Conservation (phyloP, 1,284 basidiomycete genomes). For the Xanthoconium separans region DNA sequence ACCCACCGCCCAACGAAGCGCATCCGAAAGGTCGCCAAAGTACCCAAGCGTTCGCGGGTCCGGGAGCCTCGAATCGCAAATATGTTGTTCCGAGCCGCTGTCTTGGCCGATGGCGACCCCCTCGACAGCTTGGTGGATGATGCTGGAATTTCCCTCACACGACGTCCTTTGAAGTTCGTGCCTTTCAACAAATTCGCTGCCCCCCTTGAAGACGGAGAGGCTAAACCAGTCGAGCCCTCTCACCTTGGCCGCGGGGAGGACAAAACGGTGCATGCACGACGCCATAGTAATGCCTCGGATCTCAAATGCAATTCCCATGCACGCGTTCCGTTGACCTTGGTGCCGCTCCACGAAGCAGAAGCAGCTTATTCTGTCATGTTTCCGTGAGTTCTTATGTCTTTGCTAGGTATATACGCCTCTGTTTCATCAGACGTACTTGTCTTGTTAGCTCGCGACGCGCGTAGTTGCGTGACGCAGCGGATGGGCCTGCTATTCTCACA, state of each 20-base stretch:
- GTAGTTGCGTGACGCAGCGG: not conserved
- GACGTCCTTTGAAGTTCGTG: conserved; percentile 30
- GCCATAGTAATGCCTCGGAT: not conserved
- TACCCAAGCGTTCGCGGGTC: not conserved
- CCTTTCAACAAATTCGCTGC: conserved; percentile 20
- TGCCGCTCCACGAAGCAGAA: conserved; percentile 30
- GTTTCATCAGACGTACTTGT: conserved; percentile 5
- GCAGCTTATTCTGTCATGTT: conserved; percentile 30
- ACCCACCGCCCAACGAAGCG: conserved; percentile 3
- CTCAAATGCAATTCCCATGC: not conserved
- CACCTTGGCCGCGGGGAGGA: not conserved
- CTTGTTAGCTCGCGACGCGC: not conserved
- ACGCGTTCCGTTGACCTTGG: conserved; percentile 22
- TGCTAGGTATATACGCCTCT: not conserved
- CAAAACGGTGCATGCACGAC: not conserved
- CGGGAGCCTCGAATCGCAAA: conserved; percentile 11
- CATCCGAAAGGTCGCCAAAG: not conserved
- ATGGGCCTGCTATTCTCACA: not conserved
- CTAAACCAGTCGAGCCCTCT: not conserved
- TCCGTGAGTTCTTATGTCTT: conserved; percentile 18
- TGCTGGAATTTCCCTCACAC: conserved; percentile 11
- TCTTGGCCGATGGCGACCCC: conserved; percentile 29
- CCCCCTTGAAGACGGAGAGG: not conserved
- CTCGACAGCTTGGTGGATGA: conserved; percentile 13
- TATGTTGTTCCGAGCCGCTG: conserved; percentile 23